Conservation (phyloP, 2,329 filamentous ascomycete species). For the Dichotomopilus funicola region DNA sequence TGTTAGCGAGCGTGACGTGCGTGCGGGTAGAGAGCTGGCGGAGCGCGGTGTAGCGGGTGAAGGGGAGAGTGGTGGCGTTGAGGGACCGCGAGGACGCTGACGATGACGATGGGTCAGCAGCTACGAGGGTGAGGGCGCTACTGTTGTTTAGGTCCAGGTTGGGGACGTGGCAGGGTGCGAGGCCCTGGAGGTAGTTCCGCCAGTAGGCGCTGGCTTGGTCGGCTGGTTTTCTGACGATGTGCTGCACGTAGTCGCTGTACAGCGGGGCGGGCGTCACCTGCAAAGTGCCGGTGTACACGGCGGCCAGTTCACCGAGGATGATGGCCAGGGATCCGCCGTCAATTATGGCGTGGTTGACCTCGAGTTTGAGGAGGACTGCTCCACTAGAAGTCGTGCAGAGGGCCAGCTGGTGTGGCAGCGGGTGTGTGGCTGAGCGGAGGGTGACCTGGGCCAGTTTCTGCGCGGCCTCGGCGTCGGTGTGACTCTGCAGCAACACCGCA, state of each 20-base stretch:
- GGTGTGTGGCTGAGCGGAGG: conserved; percentile 6
- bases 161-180: conserved; percentile 22
- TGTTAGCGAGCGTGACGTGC: conserved; percentile 21
- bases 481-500: conserved; percentile 7
- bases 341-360: conserved; percentile 22
- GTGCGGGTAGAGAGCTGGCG: conserved; percentile 16
- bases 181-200: conserved; percentile 16
- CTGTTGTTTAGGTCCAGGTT: conserved; percentile 7
- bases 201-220: conserved; percentile 17
- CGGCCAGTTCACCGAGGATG: conserved; percentile 20
- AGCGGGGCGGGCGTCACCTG: conserved; percentile 14
- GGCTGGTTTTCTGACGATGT: conserved; percentile 12
- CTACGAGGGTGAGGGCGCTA: neutral
- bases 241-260: conserved; percentile 20
- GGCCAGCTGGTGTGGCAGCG: conserved; percentile 18
- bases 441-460: conserved; percentile 8
- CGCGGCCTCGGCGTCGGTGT: conserved; percentile 13
- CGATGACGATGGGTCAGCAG: neutral
- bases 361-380: conserved; percentile 17
- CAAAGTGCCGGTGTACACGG: conserved; percentile 17
- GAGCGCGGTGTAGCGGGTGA: conserved; percentile 18
- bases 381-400: conserved; percentile 17
- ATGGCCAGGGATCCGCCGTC: conserved; percentile 23
- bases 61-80: conserved; percentile 10
- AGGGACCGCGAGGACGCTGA: neutral